Conservation (phyloP, 2,329 filamentous ascomycete species). For the Botrytis pseudocinerea region DNA sequence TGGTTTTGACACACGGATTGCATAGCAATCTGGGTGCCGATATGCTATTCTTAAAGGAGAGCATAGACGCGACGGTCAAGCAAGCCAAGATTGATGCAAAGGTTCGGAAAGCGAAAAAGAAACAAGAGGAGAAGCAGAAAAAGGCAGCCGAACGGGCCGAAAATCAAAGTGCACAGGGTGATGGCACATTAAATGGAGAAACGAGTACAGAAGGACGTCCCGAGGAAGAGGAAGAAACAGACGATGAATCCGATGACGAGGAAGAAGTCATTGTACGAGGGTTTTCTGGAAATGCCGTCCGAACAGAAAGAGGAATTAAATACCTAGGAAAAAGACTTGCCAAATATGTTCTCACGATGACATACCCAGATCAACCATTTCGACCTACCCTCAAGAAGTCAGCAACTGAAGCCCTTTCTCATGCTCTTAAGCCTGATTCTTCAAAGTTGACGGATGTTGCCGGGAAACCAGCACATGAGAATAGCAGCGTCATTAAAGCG, state of each 20-base stretch:
- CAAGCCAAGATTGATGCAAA: slow-evolving; percentile 72
- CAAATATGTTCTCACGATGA: slow-evolving; percentile 84
- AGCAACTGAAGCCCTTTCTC: slow-evolving; percentile 46
- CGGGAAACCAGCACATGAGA: slow-evolving; percentile 55
- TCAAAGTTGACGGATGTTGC: slow-evolving; percentile 47
- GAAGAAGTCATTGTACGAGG: slow-evolving; percentile 88
- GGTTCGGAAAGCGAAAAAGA: slow-evolving; percentile 56
- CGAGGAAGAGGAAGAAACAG: slow-evolving; percentile 24
- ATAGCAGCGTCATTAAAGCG: slow-evolving; percentile 59
- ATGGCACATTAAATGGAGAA: slow-evolving; percentile 21
- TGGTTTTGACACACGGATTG: slow-evolving; percentile 88
- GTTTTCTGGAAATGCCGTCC: slow-evolving; percentile 84
- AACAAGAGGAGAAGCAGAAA: slow-evolving; percentile 35
- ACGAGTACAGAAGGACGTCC: slow-evolving; percentile 24
- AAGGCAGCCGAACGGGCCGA: slow-evolving; percentile 27
- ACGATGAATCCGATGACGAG: slow-evolving; percentile 56
- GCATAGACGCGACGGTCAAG: slow-evolving; percentile 80
- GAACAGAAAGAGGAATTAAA: slow-evolving; percentile 93
- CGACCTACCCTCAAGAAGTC: slow-evolving; percentile 60
- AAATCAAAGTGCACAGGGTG: slow-evolving; percentile 24
- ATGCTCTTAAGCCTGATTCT: slow-evolving; percentile 42
- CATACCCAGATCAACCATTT: slow-evolving; percentile 91
- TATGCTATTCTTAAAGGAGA: slow-evolving; percentile 97
- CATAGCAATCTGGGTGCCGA: slow-evolving; percentile 95
- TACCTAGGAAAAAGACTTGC: slow-evolving; percentile 94